Evolutionary conservation across 805 yeast species (phyloP), one percentile per base, ranked within the genome.

Genomic region (Lipomyces sp.): DNA sequence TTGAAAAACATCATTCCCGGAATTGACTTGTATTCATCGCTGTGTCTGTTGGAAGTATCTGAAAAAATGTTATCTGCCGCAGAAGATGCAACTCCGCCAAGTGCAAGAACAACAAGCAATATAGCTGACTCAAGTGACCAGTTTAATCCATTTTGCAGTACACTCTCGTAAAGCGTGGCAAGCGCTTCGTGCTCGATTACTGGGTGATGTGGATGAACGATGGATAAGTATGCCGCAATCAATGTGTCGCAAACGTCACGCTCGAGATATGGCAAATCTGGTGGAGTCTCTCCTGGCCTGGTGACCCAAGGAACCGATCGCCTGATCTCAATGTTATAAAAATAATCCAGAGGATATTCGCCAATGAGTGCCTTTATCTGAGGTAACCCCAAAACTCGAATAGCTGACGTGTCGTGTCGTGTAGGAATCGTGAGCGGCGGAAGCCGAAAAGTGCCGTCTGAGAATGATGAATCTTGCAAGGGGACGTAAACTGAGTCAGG

Each of bases 391-490:
- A 45, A 43, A 13, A 45, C 48, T 16, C 48, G 21, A 7, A 45
- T 35, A 4, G 49, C 43, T 26, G 39, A 36, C 21, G 43, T 45
- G 23, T 45, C 39, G 33, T 45, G 49, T 31, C 31, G 19, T n/a
- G 43, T 29, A 3, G 49, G 49, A 21, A 45, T 45, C 16, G 43
- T 45, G 26, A 45, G 33, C 14, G 49, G 43, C 8, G 49, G 49
- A 4, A 36, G 43, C 14, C 33, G 14, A 6, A 39, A 33, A 4
- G 36, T 44, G n/a, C n/a, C n/a, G n/a, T n/a, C n/a, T n/a, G n/a
- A 6, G 41, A 19, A 11, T 28, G 22, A 7, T 29, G 16, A 18
- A 13, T 23, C n/a, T 43, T 37, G 26, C 5, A 26, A 10, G 3
- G 7, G 32, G 8, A 21, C 6, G 35, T 29, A 23, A 8, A 16